A percentile compares a stretch with the other conserved stretches of the same genome.
Conservation (phyloP, 2,329 filamentous ascomycete species). For the Clarireedia hainanense region DNA sequence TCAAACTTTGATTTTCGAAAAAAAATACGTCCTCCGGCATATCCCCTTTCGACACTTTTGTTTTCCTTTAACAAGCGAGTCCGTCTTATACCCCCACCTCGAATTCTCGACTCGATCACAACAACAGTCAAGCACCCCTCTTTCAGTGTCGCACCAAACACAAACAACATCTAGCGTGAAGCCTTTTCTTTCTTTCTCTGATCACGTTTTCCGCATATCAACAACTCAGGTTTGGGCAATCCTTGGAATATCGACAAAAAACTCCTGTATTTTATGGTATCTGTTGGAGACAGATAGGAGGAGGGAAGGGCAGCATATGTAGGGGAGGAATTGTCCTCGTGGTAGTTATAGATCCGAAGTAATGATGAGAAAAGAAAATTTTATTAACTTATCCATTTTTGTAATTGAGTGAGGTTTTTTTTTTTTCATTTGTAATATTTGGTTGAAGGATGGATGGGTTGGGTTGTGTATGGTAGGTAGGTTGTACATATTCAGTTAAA, state of each 20-base stretch:
- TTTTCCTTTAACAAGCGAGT: neutral
- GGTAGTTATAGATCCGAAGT: slow-evolving; percentile 5
- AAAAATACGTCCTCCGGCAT: neutral
- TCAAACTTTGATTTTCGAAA: slow-evolving; percentile 16
- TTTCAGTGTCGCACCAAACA: neutral
- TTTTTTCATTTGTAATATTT: neutral
- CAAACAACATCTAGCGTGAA: neutral
- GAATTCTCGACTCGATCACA: neutral
- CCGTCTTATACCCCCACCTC: slow-evolving; percentile 3
- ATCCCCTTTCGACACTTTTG: slow-evolving; percentile 8
- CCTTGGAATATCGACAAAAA: neutral
- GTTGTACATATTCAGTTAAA: too few relatives aligned
- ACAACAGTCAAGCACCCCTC: neutral
- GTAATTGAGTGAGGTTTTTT: neutral
- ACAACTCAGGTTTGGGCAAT: neutral
- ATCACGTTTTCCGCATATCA: neutral
- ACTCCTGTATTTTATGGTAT: slow-evolving; percentile 1
- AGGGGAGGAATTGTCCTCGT: neutral
- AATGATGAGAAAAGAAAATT: slow-evolving; percentile 1
- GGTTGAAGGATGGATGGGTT: too few relatives aligned
- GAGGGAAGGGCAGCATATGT: neutral
- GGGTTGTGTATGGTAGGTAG: too few relatives aligned
- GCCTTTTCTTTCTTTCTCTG: neutral
- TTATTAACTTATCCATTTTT: neutral
- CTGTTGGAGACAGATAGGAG: neutral